Conservation (phyloP, 768 basidiomycete species). For the Panaeolus cyanescens region DNA sequence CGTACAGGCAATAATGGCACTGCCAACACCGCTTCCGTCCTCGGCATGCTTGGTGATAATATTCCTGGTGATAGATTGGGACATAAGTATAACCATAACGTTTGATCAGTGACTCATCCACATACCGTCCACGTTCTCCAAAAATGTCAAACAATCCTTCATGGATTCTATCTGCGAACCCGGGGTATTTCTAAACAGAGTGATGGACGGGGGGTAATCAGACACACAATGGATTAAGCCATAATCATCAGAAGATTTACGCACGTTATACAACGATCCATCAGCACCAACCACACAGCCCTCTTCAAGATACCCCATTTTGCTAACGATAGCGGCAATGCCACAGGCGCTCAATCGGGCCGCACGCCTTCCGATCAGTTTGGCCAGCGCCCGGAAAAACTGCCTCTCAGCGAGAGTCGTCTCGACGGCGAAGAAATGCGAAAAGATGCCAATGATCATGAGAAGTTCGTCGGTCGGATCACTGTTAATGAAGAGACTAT, state of each 20-base stretch:
- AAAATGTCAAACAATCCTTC: conserved; percentile 94
- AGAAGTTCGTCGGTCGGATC: conserved; percentile 96
- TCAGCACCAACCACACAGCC: conserved; percentile 91
- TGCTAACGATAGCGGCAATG: conserved; percentile 94
- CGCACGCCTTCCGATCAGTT: conserved; percentile 85
- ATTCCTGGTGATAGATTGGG: too few relatives aligned
- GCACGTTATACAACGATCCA: conserved; percentile 91
- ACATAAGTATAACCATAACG: too few relatives aligned
- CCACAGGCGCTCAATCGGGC: conserved; percentile 93
- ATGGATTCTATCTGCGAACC: conserved; percentile 91
- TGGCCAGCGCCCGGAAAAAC: conserved; percentile 94
- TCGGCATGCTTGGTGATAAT: conserved; percentile 84
- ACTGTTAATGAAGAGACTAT: conserved; percentile 39
- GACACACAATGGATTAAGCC: not conserved
- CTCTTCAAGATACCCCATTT: conserved; percentile 91
- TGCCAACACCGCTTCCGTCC: conserved; percentile 93
- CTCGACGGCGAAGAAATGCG: conserved; percentile 95
- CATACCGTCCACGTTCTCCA: conserved; percentile 91
- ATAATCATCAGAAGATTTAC: conserved; percentile 28
- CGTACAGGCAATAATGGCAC: conserved; percentile 85
- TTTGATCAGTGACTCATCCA: conserved; percentile 16
- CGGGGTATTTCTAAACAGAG: conserved; percentile 87
- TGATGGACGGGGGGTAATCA: not conserved
- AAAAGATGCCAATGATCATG: conserved; percentile 96
- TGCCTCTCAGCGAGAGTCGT: conserved; percentile 96